phyloP scores from a whole-genome alignment of 805 yeast species.

The Isabelozyma heimii region DNA sequence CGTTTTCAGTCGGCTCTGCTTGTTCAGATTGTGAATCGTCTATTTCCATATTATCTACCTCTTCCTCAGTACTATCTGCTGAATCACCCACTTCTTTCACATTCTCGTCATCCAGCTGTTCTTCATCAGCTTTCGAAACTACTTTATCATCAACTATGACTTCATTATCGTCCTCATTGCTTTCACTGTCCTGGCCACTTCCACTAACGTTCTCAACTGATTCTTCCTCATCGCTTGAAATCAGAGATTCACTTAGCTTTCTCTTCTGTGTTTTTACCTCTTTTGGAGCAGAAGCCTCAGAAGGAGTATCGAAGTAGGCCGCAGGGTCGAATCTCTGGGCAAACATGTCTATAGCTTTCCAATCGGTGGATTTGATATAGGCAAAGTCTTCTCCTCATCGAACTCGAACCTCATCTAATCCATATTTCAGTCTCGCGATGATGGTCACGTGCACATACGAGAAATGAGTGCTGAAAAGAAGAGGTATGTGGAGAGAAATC shows the following conservation, averaged over 20 bases:
- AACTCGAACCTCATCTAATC: too few relatives aligned
- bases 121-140: slow-evolving; percentile 4
- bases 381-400: too few relatives aligned
- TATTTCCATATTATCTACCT: slow-evolving; percentile 5
- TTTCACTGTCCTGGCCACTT: too few relatives aligned
- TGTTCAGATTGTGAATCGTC: too few relatives aligned
- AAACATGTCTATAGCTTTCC: slow-evolving; percentile 42
- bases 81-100: neutral
- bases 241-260: slow-evolving; percentile 11
- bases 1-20: neutral
- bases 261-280: slow-evolving; percentile 12
- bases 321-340: slow-evolving; percentile 63
- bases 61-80: slow-evolving; percentile 9
- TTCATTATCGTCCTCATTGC: too few relatives aligned
- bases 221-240: slow-evolving; percentile 3
- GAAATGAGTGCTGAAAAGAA: too few relatives aligned
- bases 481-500: too few relatives aligned
- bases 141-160: slow-evolving; percentile 1
- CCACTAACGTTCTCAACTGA: neutral
- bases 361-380: too few relatives aligned
- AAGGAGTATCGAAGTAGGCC: slow-evolving; percentile 5
- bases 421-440: too few relatives aligned
- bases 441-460: too few relatives aligned
- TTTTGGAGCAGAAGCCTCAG: slow-evolving; percentile 3
- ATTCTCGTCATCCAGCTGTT: slow-evolving; percentile 8